These are phyloP conservation scores for Salix koriyanagi DNA, from an alignment of 345 rosid species.

Conservation along the genomic window DNA sequence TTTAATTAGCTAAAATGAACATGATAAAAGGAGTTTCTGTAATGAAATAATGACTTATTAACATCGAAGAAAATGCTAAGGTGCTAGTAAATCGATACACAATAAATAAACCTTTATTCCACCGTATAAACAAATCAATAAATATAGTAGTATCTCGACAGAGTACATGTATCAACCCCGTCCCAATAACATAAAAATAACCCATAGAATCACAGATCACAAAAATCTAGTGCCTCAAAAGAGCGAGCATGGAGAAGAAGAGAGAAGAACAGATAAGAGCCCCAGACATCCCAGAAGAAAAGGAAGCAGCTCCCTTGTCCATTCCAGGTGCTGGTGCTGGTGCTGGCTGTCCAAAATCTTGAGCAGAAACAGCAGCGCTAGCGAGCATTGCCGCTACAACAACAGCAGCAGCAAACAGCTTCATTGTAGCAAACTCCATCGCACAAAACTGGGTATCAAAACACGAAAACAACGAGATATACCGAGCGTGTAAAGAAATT, in stretches of 20 bases:
- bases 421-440: constrained; percentile 7
- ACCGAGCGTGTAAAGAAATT: not conserved
- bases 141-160: not conserved
- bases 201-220: not conserved
- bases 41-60: not conserved
- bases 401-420: not conserved
- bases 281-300: not conserved
- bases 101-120: not conserved
- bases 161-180: not conserved
- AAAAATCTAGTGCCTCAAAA: not conserved
- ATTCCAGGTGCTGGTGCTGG: constrained; percentile 7
- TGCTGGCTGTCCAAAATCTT: constrained; percentile 3
- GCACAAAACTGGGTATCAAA: not conserved
- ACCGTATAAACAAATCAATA: not conserved
- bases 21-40: too few species aligned
- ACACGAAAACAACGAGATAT: not conserved
- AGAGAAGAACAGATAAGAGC: constrained; percentile 3
- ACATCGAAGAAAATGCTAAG: not conserved
- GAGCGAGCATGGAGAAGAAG: not conserved
- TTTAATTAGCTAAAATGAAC: not conserved
- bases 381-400: not conserved
- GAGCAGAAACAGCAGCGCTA: not conserved
- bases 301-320: constrained; percentile 5
- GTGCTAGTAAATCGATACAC: not conserved
- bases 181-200: not conserved